Percentiles rank a stretch among this genome's conserved stretches.
Conservation (phyloP, 2,329 filamentous ascomycete species). For the Gaeumannomyces tritici region DNA sequence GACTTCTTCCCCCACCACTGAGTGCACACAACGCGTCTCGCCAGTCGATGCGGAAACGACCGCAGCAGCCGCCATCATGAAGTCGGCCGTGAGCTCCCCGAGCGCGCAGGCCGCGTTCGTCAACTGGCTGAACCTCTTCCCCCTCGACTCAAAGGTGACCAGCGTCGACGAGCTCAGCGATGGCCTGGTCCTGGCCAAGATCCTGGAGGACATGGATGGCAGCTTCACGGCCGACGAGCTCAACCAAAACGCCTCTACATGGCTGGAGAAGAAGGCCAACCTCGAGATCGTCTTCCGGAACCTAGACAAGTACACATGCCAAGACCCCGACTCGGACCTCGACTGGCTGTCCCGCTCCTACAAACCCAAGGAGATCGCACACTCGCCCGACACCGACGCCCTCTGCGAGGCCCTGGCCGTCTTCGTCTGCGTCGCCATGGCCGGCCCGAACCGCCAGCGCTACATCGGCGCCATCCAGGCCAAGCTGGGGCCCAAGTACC, state of each 20-base stretch:
- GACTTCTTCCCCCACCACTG: background rate
- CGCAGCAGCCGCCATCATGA: background rate
- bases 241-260: slow-evolving; percentile 33
- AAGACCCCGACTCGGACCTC: background rate
- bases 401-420: slow-evolving; percentile 35
- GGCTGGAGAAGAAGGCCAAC: slow-evolving; percentile 68
- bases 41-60: background rate
- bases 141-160: slow-evolving; percentile 32
- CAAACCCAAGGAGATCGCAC: slow-evolving; percentile 1
- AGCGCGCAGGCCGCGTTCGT: slow-evolving; percentile 40
- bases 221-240: slow-evolving; percentile 46
- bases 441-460: background rate
- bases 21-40: background rate
- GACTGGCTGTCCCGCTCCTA: slow-evolving; percentile 4
- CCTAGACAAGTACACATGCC: slow-evolving; percentile 62
- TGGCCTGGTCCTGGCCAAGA: slow-evolving; percentile 42
- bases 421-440: background rate
- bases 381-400: slow-evolving; percentile 44
- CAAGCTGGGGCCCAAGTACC: slow-evolving; percentile 36
- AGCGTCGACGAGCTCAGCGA: slow-evolving; percentile 43
- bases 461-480: background rate
- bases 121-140: slow-evolving; percentile 43
- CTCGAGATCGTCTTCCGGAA: slow-evolving; percentile 84
- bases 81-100: background rate
- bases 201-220: slow-evolving; percentile 48